Conservation (phyloP, 805 yeast species). For the Hanseniaspora mollemarum region DNA sequence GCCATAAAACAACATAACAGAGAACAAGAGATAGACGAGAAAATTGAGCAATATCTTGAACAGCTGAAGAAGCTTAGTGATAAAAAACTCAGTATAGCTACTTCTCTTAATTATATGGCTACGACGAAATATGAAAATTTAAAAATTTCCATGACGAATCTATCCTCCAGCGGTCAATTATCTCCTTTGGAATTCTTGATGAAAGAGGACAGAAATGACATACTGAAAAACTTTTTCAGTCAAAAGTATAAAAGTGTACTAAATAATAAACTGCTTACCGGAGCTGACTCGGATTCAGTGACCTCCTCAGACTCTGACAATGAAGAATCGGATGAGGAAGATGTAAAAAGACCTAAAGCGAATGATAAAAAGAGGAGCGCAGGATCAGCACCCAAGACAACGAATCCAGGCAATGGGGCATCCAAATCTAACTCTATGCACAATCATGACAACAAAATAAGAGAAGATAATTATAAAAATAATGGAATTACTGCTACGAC, state of each 20-base stretch:
- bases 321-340: not conserved
- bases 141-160: slow-evolving; percentile 18
- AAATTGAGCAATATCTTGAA: slow-evolving; percentile 2
- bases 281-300: not conserved
- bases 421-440: no score
- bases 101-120: slow-evolving; percentile 14
- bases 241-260: slow-evolving; percentile 9
- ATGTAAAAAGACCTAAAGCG: not conserved
- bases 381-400: not conserved
- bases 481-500: slow-evolving; percentile 15
- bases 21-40: slow-evolving; percentile 9
- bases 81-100: slow-evolving; percentile 1
- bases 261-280: not conserved
- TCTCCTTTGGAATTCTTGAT: slow-evolving; percentile 21
- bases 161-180: slow-evolving; percentile 23
- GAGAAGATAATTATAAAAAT: not conserved
- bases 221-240: slow-evolving; percentile 3
- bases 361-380: not conserved
- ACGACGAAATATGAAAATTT: slow-evolving; percentile 10
- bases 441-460: no score
- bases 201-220: slow-evolving; percentile 19
- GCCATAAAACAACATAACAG: slow-evolving; percentile 13
- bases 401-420: not conserved
- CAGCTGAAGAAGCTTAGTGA: not conserved
- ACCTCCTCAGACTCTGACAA: slow-evolving; percentile 3